phyloP scores from a whole-genome alignment of 331 rosid genomes.

The Quercus lobata region DNA sequence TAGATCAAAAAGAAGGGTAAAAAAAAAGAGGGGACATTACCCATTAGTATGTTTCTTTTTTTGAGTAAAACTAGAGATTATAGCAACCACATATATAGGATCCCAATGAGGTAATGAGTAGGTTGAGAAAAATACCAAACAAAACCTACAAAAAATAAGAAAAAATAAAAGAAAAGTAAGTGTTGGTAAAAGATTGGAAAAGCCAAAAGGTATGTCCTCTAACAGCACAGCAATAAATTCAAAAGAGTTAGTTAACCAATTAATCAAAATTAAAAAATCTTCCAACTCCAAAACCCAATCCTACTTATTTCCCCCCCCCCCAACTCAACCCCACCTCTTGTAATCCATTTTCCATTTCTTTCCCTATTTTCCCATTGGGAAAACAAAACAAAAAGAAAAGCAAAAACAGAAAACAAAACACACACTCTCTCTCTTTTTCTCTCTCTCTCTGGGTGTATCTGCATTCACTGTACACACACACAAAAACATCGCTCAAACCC shows the following conservation, averaged over 20 bases:
- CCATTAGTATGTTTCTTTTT: neutral
- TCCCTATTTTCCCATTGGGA: neutral
- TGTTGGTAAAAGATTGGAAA: neutral
- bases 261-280: too few species aligned
- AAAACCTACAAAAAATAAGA: neutral
- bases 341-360: neutral
- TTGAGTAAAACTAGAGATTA: neutral
- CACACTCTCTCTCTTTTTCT: constrained; percentile 3
- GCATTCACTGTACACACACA: constrained; percentile 10
- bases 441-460: neutral
- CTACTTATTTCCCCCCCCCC: too few species aligned
- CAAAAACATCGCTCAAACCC: constrained; percentile 52
- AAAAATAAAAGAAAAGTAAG: neutral
- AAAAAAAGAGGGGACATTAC: too few species aligned
- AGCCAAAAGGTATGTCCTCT: neutral
- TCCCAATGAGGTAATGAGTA: neutral
- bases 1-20: neutral
- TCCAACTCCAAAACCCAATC: too few species aligned
- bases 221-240: too few species aligned
- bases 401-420: too few species aligned
- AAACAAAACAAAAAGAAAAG: neutral
- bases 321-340: neutral
- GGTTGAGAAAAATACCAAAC: neutral
- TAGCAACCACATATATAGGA: neutral
- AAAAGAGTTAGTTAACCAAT: too few species aligned